phyloP scores from a whole-genome alignment of 257 asterid genomes.

The Solanum boliviense region DNA sequence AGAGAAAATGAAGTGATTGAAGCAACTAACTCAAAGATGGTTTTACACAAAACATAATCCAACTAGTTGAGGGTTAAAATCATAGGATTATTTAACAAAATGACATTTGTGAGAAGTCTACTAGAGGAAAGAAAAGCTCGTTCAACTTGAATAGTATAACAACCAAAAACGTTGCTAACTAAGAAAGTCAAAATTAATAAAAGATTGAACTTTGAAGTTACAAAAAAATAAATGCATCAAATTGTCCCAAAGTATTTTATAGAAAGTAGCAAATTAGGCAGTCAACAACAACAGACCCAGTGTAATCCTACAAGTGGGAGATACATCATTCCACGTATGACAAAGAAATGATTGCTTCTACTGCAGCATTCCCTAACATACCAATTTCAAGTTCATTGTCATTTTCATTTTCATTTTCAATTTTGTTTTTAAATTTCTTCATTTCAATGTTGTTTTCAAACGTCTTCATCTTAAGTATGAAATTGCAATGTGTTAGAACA shows the following conservation, averaged over 20 bases:
- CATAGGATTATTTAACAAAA: not conserved
- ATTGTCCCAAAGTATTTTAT: not conserved
- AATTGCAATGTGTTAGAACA: not conserved
- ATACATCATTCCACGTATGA: not conserved
- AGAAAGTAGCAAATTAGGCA: not conserved
- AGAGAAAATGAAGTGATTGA: not conserved
- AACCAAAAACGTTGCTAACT: not conserved
- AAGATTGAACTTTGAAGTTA: not conserved
- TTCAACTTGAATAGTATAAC: not conserved
- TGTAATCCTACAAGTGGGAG: not conserved
- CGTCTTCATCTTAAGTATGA: not conserved
- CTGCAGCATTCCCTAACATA: not conserved
- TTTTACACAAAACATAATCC: not conserved
- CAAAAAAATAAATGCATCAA: not conserved
- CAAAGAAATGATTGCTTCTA: not conserved
- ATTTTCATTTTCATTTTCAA: not conserved
- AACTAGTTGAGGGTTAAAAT: not conserved
- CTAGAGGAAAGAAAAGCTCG: not conserved
- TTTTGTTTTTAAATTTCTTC: not conserved
- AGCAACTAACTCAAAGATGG: not conserved
- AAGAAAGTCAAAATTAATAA: not conserved
- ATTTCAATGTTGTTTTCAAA: not conserved
- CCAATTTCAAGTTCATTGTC: not conserved
- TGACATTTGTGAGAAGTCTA: not conserved
- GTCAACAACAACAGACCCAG: not conserved